Base-by-base conservation (phyloP, 2,329 filamentous ascomycete species). In the Gliomastix tumulicola region DNA sequence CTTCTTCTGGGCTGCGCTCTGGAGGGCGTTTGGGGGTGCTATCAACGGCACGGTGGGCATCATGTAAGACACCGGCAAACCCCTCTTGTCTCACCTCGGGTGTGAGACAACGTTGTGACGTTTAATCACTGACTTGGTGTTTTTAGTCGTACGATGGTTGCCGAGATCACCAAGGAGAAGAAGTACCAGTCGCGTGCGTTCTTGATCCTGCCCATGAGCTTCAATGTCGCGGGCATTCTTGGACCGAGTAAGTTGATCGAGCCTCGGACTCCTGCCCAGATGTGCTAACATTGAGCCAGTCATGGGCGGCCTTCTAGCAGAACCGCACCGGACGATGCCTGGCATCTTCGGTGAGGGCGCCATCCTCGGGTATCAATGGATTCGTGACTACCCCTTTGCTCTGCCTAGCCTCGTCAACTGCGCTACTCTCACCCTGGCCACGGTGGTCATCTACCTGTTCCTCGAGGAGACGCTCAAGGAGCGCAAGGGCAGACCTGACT, bases 321-420 rank as follows among this genome's bases (percentile, higher is more conserved):
- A 87, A 47, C 82, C 83, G 0, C 65, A 73, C 6, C 64, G 62
- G 7, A 80, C 63, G 9, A 75, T 84, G 49, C 82, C 82, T 0
- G 56, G 57, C 0, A 36, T 83, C 0, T 86, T 88, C 49, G 80
- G 78, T 1, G 68, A 74, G 4, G 69, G 66, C 1, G 76, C 76
- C 1, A 42, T 66, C 0, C 53, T 84, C 32, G 79, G 77, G 0
- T 78, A 79, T 2, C 59, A 67, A 42, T 84, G 82, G 78, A 76
- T 84, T 66, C 64, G 60, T 16, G 58, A 61, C 34, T 86, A 77
- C 56, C 82, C 82, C 0, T 87, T 82, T 57, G 79, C 79, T 2
- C 59, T 87, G 27, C 83, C 83, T 0, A 85, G 83, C 48, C 56
- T 87, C 1, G 62, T 84, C 34, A 84, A 78, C 48, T 77, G 76